A percentile compares a stretch with the other conserved stretches of the same genome.
These are phyloP conservation scores for Pseudogymnoascus sp. DNA, from an alignment of 2,329 filamentous ascomycete genomes.

Conservation along the genomic window DNA sequence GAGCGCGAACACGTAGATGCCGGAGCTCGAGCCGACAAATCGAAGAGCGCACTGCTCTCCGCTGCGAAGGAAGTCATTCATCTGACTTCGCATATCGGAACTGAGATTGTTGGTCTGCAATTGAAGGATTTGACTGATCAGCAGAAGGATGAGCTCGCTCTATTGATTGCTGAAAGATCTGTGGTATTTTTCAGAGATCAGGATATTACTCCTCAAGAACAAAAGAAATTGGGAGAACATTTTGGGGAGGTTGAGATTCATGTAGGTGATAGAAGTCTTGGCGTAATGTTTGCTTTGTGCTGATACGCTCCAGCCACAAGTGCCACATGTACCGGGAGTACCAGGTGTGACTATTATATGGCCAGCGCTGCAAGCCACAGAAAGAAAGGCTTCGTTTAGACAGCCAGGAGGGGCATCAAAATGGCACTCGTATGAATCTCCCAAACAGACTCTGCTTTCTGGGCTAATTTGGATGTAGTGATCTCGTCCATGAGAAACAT, in stretches of 20 bases:
- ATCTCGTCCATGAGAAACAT: slow-evolving; percentile 63
- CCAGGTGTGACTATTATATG: slow-evolving; percentile 60
- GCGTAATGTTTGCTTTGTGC: neutral
- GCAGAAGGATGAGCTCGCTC: slow-evolving; percentile 36
- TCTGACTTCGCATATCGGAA: slow-evolving; percentile 34
- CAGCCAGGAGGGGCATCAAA: slow-evolving; percentile 58
- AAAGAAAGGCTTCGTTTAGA: slow-evolving; percentile 54
- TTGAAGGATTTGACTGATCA: slow-evolving; percentile 32
- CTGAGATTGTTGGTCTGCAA: slow-evolving; percentile 36
- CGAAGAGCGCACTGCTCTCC: slow-evolving; percentile 52
- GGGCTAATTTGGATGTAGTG: slow-evolving; percentile 26
- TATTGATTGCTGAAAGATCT: slow-evolving; percentile 35
- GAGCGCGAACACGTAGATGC: slow-evolving; percentile 51
- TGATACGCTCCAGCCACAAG: slow-evolving; percentile 50
- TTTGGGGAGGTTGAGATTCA: slow-evolving; percentile 62
- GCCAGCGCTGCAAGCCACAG: slow-evolving; percentile 59
- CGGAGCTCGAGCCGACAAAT: slow-evolving; percentile 56
- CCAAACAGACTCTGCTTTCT: neutral
- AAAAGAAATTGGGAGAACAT: slow-evolving; percentile 54
- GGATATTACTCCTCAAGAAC: slow-evolving; percentile 52
- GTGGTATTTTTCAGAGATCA: slow-evolving; percentile 35
- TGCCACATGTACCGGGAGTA: slow-evolving; percentile 60
- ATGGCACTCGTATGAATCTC: slow-evolving; percentile 49
- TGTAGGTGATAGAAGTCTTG: slow-evolving; percentile 36
- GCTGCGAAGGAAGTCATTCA: slow-evolving; percentile 57